Evolutionary conservation across 2,329 filamentous ascomycete species (phyloP), one percentile per base, ranked within the genome.

Genomic region (Stemphylium beticola): DNA sequence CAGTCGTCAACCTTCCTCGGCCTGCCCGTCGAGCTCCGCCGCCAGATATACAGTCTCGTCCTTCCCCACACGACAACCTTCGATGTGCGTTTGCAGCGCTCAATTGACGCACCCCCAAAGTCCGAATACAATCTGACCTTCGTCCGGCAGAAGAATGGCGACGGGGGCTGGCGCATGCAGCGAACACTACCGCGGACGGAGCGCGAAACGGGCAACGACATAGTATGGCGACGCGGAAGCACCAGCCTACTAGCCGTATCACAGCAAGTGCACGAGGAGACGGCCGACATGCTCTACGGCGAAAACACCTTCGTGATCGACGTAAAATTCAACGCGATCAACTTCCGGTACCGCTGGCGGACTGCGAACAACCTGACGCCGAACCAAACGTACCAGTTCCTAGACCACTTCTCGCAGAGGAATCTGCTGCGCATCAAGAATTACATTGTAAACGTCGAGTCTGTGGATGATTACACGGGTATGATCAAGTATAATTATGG

Each of bases 401-500:
- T 81, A 9, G 74, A 77, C 17, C 67, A 77, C 15, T 74, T 82
- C 41, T 73, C 76, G 5, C 62, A 68, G 55, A 63, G 69, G 31
- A 81, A 81, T 58, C 48, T 81, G 46, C 43, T 73, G 39, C 58
- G 76, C 17, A 73, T 82, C 7, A 76, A 70, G 61, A 69, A 75
- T 26, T 76, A 78, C 32, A 52, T 79, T 37, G 64, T 82, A 8
- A 77, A 76, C 41, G 72, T 82, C 2, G 78, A 81, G 65, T 76
- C 77, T 47, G 77, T 81, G 22, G 80, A 82, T 60, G 72, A 74
- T 36, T 82, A 82, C 48, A 81, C 78, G 0, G 80, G 79, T 4
- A 81, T 80, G 79, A 78, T 81, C 55, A 82, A 81, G 60, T 82
- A 78, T 61, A 82, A 82, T 58, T 79, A 77, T n/a, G 71, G 74